Conservation (phyloP, 140 eudicot species). For the Stevia rebaudiana region DNA sequence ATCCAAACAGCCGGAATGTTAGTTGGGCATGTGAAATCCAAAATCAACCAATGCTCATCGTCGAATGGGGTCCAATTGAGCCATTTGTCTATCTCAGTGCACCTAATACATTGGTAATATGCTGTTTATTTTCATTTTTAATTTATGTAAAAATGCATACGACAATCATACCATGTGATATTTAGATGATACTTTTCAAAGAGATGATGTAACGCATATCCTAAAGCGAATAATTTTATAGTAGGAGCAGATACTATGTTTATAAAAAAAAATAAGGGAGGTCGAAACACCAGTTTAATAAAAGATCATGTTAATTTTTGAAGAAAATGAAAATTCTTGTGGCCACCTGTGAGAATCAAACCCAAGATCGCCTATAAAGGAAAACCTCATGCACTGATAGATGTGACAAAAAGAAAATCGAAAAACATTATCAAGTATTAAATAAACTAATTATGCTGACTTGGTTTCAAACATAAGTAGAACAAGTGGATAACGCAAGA, state of each 20-base stretch:
- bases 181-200: background rate
- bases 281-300: too few species aligned
- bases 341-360: too few species aligned
- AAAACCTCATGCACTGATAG: too few species aligned
- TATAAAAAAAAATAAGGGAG: too few species aligned
- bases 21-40: conserved; percentile 28
- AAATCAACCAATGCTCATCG: conserved; percentile 28
- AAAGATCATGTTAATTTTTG: too few species aligned
- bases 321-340: too few species aligned
- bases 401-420: too few species aligned
- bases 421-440: too few species aligned
- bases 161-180: conserved; percentile 3
- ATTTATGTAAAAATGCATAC: background rate
- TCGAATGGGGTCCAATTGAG: conserved; percentile 21
- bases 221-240: background rate
- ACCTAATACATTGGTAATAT: background rate
- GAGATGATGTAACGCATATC: background rate
- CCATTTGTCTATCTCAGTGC: conserved; percentile 9
- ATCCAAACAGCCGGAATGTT: conserved; percentile 9
- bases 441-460: too few species aligned
- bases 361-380: too few species aligned
- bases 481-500: too few species aligned
- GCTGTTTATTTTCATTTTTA: background rate
- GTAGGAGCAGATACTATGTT: background rate
- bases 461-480: too few species aligned